These are phyloP conservation scores for Karstenula rhodostoma DNA, from an alignment of 2,329 filamentous ascomycete genomes.

Conservation along the genomic window DNA sequence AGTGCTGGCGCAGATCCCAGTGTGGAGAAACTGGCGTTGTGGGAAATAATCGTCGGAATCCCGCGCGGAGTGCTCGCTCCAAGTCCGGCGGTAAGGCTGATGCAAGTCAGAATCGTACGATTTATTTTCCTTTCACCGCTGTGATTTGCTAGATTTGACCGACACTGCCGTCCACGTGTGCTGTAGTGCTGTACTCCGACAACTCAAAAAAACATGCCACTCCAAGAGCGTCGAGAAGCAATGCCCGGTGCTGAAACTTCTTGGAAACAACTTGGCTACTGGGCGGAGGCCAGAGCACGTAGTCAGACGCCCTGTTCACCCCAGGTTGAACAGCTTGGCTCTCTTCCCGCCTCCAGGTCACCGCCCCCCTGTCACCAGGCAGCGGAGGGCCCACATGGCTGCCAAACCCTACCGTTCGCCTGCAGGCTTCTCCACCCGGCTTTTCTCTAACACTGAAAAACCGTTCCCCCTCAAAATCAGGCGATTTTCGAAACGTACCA, in stretches of 20 bases:
- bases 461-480: slow-evolving; percentile 19
- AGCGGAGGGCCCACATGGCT: background rate
- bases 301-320: background rate
- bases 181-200: background rate
- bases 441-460: background rate
- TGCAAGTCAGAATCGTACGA: background rate
- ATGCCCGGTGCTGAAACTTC: background rate
- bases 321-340: background rate
- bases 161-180: background rate
- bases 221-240: background rate
- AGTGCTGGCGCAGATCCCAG: background rate
- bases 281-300: background rate
- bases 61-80: slow-evolving; percentile 1
- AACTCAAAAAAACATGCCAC: background rate
- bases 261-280: slow-evolving; percentile 19
- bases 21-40: background rate
- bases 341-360: background rate
- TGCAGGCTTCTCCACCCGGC: background rate
- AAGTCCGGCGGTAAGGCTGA: slow-evolving; percentile 1
- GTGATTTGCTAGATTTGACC: background rate
- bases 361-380: background rate
- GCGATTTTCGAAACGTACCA: slow-evolving; percentile 13
- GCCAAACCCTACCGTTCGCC: slow-evolving; percentile 13
- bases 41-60: background rate
- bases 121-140: background rate